These are phyloP conservation scores for Taphrina communis DNA, from an alignment of 1,139 yeast genomes.

Conservation along the genomic window DNA sequence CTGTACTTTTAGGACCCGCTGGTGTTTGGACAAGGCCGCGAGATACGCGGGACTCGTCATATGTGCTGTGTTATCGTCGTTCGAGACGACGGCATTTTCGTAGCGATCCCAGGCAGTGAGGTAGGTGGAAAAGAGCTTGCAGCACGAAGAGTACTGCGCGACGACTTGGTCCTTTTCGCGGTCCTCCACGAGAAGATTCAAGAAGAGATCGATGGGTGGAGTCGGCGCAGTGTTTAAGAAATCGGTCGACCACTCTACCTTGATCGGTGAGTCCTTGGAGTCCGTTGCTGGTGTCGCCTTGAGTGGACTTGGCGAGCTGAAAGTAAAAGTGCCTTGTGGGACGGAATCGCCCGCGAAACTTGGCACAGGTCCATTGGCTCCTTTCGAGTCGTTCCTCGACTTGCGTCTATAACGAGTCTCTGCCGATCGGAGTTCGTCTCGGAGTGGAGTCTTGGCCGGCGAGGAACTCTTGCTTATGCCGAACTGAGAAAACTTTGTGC, in stretches of 20 bases:
- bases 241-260: not conserved
- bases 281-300: slow-evolving; percentile 1
- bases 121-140: not conserved
- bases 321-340: not conserved
- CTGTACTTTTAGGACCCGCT: not conserved
- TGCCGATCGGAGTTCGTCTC: not conserved
- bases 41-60: not conserved
- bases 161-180: not conserved
- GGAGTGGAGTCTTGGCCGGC: not conserved
- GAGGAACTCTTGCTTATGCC: slow-evolving; percentile 2
- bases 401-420: not conserved
- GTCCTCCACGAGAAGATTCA: not conserved
- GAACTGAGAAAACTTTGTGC: not conserved
- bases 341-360: not conserved
- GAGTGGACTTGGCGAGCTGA: slow-evolving; percentile 2
- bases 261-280: not conserved
- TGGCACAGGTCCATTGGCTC: not conserved
- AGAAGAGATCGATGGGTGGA: not conserved
- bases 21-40: not conserved
- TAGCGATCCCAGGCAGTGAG: not conserved
- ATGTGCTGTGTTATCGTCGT: not conserved
- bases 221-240: not conserved
- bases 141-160: not conserved
- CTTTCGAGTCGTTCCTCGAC: not conserved
- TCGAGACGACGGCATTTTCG: not conserved